Conservation (phyloP, 257 asterid species). For the Vinca minor region DNA sequence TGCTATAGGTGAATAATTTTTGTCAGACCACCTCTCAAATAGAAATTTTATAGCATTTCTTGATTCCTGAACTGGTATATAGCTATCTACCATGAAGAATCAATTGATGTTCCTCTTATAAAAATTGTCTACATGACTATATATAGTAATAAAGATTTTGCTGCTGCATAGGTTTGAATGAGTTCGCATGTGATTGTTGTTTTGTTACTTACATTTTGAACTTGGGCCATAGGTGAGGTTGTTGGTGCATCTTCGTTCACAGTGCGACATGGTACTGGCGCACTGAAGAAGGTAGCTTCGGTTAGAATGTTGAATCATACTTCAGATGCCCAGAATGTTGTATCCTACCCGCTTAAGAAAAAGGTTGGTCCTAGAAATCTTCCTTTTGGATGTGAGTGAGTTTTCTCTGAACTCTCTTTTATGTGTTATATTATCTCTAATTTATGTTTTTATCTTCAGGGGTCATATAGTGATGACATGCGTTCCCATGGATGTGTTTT, state of each 20-base stretch:
- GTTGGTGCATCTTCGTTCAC: slow-evolving; percentile 90
- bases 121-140: background rate
- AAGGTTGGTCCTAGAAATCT: slow-evolving; percentile 40
- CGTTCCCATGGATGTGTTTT: slow-evolving; percentile 47
- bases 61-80: background rate
- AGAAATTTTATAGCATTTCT: background rate
- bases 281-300: slow-evolving; percentile 74
- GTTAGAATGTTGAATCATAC: slow-evolving; percentile 79
- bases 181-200: background rate
- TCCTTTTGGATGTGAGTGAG: too few relatives aligned
- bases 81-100: background rate
- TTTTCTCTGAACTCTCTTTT: background rate
- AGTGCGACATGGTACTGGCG: slow-evolving; percentile 57
- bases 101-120: background rate
- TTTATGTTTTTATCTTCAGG: slow-evolving; percentile 36
- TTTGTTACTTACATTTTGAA: slow-evolving; percentile 27
- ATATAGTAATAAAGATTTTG: background rate
- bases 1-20: background rate
- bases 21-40: too few relatives aligned
- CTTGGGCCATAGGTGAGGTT: slow-evolving; percentile 65
- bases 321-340: slow-evolving; percentile 41
- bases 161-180: background rate
- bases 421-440: background rate
- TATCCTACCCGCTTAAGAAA: slow-evolving; percentile 55
- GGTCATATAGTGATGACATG: slow-evolving; percentile 42